Base-by-base conservation (phyloP, 2,329 filamentous ascomycete species). In the Lasiodiplodia gonubiensis region DNA sequence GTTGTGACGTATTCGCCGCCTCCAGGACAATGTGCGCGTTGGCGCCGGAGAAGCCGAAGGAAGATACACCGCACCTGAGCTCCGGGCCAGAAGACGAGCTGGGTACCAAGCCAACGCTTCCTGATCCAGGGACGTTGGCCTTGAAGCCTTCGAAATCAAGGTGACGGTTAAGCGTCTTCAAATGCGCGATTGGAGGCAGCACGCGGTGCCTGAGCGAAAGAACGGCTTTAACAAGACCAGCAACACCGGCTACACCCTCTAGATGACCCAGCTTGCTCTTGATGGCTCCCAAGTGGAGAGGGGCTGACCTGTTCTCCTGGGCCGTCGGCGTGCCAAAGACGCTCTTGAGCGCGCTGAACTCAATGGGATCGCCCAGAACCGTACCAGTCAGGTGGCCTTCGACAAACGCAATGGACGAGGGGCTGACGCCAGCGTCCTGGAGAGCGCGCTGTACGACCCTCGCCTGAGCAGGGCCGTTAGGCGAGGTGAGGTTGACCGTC, bases 301-400 rank as follows among this genome's bases (percentile, higher is more conserved):
- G 74, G 73, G 12, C 75, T 63, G 46, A n/a, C 46, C 46, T 14
- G 46, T 1, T 12, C 7, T 49, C 16, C 10, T 23, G 46, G 7
- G 27, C 37, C 2, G 14, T 1, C 25, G 33, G 21, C 14, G 12
- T 33, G 59, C 14, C 23, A 6, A 85, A 80, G 0, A 84, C 80
- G 14, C 79, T 78, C 51, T 80, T 74, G 35, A 87, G 80, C 3
- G 83, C 85, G 11, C 74, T 77, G 1, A 83, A 82, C 69, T 88
- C 86, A 18, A 84, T 81, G 0, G 85, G 85, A 68, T 88, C 86
- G 2, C 86, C 86, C 2, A 83, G 81, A 49, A 78, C 79, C 3
- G 63, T 88, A 5, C 85, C 86, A 0, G 86, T 87, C 21, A 85
- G 85, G 71, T 88, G 86, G 2, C 83, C 83, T 70, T 88, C 81